Conservation (phyloP, 176 grass and related monocot species). For the Aegilops bicornis region DNA sequence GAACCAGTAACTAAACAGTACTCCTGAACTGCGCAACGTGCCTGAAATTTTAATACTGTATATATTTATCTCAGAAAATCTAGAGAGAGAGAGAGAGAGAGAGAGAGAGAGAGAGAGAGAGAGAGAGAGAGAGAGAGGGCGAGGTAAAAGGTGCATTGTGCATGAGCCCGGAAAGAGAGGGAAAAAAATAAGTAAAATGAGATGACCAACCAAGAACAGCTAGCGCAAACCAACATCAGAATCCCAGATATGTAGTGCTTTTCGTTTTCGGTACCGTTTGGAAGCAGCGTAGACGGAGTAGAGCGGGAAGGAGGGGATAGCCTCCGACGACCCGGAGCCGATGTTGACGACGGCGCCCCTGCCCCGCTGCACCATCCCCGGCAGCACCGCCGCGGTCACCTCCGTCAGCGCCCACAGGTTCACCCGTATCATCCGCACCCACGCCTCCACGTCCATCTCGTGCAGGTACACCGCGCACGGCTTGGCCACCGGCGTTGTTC, state of each 20-base stretch:
- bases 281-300: conserved; percentile 50
- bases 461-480: conserved; percentile 49
- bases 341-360: conserved; percentile 61
- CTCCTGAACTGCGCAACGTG: conserved; percentile 30
- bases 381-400: conserved; percentile 49
- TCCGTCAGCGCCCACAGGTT: conserved; percentile 41
- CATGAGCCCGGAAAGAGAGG: too few species aligned
- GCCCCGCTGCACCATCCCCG: conserved; percentile 35
- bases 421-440: conserved; percentile 37
- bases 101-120: too few species aligned
- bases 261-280: background rate
- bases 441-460: conserved; percentile 41
- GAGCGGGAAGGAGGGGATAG: conserved; percentile 49
- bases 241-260: background rate
- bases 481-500: conserved; percentile 55
- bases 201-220: too few species aligned
- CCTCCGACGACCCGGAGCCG: conserved; percentile 36
- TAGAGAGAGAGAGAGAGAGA: too few species aligned
- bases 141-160: too few species aligned
- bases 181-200: too few species aligned
- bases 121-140: too few species aligned
- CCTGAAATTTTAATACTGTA: conserved; percentile 8
- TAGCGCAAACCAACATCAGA: background rate
- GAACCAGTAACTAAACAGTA: too few species aligned
- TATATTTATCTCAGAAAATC: too few species aligned